phyloP scores from a whole-genome alignment of 768 basidiomycete species.

The Mycena pura region DNA sequence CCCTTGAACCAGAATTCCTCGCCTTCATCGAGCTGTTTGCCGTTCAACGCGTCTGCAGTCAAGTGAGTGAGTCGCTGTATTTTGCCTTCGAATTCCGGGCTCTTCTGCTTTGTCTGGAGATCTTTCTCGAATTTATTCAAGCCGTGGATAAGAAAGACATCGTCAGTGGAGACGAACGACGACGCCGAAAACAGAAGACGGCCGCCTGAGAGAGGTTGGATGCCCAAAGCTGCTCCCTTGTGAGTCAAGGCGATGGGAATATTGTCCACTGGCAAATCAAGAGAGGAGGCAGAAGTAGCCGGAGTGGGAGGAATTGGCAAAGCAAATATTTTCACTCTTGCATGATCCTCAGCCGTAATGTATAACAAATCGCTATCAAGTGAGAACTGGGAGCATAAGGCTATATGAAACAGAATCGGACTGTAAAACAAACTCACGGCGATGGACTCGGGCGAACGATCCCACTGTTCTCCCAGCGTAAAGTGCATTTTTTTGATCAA shows the following conservation, averaged over 20 bases:
- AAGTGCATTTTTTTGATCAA: conserved; percentile 66
- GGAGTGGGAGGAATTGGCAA: conserved; percentile 73
- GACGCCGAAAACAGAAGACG: conserved; percentile 76
- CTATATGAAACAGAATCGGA: conserved; percentile 4
- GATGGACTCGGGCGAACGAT: conserved; percentile 74
- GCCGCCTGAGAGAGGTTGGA: conserved; percentile 65
- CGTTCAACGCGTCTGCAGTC: conserved; percentile 58
- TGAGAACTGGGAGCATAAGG: conserved; percentile 77
- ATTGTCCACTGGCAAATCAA: conserved; percentile 54
- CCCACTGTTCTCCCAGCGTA: conserved; percentile 85
- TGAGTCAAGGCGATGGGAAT: conserved; percentile 67
- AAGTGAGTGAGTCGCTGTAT: conserved; percentile 72
- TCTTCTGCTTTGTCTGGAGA: conserved; percentile 39
- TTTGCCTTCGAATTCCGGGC: conserved; percentile 38
- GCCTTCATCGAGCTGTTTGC: conserved; percentile 64
- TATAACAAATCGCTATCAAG: conserved; percentile 72
- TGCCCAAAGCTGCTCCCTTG: conserved; percentile 60
- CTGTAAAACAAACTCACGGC: conserved; percentile 48
- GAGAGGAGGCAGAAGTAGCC: conserved; percentile 57
- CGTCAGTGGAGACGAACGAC: conserved; percentile 80
- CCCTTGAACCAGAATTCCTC: conserved; percentile 94
- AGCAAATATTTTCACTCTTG: conserved; percentile 75
- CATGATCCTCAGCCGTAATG: conserved; percentile 79
- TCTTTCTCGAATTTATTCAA: conserved; percentile 52
- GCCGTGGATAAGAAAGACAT: conserved; percentile 69